These are phyloP conservation scores for Alternaria novae-zelandiae DNA, from an alignment of 2,329 filamentous ascomycete genomes.

Conservation along the genomic window DNA sequence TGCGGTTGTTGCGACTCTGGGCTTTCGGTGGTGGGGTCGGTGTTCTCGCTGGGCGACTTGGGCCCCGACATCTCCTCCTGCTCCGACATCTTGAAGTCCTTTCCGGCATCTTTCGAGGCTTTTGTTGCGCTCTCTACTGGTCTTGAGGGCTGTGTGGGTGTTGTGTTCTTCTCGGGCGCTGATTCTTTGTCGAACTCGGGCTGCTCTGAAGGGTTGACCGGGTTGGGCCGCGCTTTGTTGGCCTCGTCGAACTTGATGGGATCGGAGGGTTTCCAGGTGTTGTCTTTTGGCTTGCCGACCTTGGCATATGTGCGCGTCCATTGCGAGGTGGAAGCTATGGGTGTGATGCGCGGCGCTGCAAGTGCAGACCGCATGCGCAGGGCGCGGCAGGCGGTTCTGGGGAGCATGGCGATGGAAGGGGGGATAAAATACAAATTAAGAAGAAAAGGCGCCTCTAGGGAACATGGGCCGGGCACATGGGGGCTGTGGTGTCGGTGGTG, in stretches of 20 bases:
- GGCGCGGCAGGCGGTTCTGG: constrained; percentile 44
- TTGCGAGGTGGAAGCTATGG: constrained; percentile 37
- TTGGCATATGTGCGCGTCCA: constrained; percentile 36
- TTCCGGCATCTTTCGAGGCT: constrained; percentile 20
- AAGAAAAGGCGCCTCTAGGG: constrained; percentile 2
- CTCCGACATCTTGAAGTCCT: constrained; percentile 29
- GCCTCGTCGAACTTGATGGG: constrained; percentile 47
- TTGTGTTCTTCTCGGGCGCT: constrained; percentile 26
- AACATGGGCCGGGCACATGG: not conserved
- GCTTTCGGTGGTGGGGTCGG: constrained; percentile 50
- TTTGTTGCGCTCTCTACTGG: constrained; percentile 27
- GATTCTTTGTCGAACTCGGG: constrained; percentile 38
- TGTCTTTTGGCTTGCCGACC: constrained; percentile 37
- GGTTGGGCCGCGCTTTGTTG: constrained; percentile 30
- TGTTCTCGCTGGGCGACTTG: constrained; percentile 44
- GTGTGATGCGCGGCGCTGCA: constrained; percentile 30
- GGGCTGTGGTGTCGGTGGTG: not conserved
- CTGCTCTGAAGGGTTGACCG: constrained; percentile 43
- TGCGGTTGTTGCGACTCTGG: constrained; percentile 54
- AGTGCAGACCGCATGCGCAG: constrained; percentile 38
- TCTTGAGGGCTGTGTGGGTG: constrained; percentile 31
- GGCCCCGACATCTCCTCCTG: constrained; percentile 49
- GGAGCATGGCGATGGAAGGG: constrained; percentile 40
- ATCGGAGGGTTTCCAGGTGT: constrained; percentile 51
- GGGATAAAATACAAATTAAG: constrained; percentile 26